Percentiles rank a stretch among this genome's conserved stretches.
phyloP scores from a whole-genome alignment of 495 filamentous ascomycete genomes.

The Articulospora tetracladia region DNA sequence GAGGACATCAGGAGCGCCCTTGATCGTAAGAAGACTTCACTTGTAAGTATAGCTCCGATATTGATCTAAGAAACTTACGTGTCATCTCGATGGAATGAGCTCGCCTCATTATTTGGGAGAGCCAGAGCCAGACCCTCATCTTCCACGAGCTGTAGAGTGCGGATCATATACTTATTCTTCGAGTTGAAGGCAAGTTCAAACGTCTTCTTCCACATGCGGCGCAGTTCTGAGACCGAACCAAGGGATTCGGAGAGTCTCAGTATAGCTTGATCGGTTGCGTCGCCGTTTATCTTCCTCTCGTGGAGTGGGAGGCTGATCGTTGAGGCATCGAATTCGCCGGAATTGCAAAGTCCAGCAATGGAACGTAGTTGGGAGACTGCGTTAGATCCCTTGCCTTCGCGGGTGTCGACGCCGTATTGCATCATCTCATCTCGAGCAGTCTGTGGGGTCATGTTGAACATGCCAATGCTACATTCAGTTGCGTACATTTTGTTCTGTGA shows the following conservation, averaged over 20 bases:
- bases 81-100: slow-evolving; percentile 34
- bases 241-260: slow-evolving; percentile 62
- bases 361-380: slow-evolving; percentile 43
- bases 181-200: slow-evolving; percentile 72
- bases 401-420: neutral
- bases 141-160: slow-evolving; percentile 34
- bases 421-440: slow-evolving; percentile 36
- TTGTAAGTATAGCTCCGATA: neutral
- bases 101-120: slow-evolving; percentile 31
- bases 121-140: slow-evolving; percentile 34
- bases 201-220: slow-evolving; percentile 48
- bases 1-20: slow-evolving; percentile 62
- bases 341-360: slow-evolving; percentile 62
- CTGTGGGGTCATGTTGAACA: slow-evolving; percentile 34
- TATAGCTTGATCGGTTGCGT: slow-evolving; percentile 70
- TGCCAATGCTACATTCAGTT: slow-evolving; percentile 47
- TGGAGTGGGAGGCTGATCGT: slow-evolving; percentile 47
- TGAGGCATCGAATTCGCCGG: slow-evolving; percentile 62
- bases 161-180: slow-evolving; percentile 75
- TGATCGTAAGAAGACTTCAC: slow-evolving; percentile 48
- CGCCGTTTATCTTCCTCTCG: slow-evolving; percentile 59
- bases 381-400: slow-evolving; percentile 20
- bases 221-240: slow-evolving; percentile 43
- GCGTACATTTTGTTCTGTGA: slow-evolving; percentile 56
- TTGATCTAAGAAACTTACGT: slow-evolving; percentile 30